Conservation (phyloP, 2,329 filamentous ascomycete species). For the Didymella lethalis region DNA sequence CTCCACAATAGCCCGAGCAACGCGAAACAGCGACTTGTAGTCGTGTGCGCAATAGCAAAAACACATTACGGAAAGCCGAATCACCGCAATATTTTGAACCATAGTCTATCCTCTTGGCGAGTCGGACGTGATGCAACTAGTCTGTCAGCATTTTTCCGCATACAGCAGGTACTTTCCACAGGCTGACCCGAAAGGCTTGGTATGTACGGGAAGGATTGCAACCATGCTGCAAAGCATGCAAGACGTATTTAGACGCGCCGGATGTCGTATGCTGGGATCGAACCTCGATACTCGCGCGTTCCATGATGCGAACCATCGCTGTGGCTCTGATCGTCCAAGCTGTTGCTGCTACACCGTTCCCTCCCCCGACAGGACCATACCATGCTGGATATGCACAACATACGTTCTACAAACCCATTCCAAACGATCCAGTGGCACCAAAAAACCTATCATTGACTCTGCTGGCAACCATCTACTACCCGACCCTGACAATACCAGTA, state of each 20-base stretch:
- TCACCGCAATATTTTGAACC: no score
- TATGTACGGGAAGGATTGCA: background rate
- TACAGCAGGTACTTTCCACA: background rate
- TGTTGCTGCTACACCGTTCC: constrained; percentile 10
- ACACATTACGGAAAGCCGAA: background rate
- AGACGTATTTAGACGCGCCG: background rate
- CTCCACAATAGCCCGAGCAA: no score
- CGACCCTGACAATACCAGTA: constrained; percentile 25
- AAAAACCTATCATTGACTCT: constrained; percentile 23
- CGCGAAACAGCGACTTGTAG: no score
- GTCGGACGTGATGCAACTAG: background rate
- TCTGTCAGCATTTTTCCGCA: background rate
- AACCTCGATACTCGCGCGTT: background rate
- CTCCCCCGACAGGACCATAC: constrained; percentile 32
- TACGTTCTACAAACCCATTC: constrained; percentile 36
- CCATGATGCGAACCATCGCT: constrained; percentile 1
- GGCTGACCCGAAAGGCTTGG: background rate
- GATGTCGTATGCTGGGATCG: background rate
- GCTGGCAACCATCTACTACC: constrained; percentile 37
- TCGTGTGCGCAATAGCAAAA: background rate
- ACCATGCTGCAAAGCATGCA: background rate
- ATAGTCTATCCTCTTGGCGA: background rate
- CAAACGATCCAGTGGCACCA: constrained; percentile 31
- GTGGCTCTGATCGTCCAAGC: constrained; percentile 1
- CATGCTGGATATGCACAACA: constrained; percentile 35